A percentile compares a stretch with the other conserved stretches of the same genome.
Evolutionary conservation across 2,329 filamentous ascomycete species (phyloP).

Genomic region (Pseudogymnoascus sp.): DNA sequence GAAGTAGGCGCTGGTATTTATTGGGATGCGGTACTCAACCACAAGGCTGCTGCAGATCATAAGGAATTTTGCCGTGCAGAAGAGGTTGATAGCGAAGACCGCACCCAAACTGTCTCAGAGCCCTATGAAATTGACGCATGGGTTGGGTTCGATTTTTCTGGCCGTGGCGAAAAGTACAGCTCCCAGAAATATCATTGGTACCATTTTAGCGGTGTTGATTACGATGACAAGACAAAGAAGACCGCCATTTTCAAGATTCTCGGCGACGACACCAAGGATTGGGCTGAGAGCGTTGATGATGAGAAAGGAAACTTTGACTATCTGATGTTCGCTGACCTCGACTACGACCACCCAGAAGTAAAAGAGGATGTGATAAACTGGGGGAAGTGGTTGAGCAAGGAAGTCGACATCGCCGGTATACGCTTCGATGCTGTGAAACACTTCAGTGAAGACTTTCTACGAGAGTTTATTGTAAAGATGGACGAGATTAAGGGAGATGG

Average conservation of each 20-base stretch:
- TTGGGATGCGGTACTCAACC: slow-evolving; percentile 66
- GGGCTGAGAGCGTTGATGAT: slow-evolving; percentile 46
- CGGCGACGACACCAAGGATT: slow-evolving; percentile 51
- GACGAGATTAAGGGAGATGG: slow-evolving; percentile 40
- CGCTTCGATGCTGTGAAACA: slow-evolving; percentile 67
- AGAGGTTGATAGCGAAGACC: slow-evolving; percentile 54
- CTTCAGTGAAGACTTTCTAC: slow-evolving; percentile 58
- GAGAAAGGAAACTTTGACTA: slow-evolving; percentile 63
- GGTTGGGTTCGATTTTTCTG: slow-evolving; percentile 58
- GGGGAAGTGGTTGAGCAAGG: slow-evolving; percentile 57
- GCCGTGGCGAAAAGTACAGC: slow-evolving; percentile 51
- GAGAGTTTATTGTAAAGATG: slow-evolving; percentile 52
- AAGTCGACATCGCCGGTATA: slow-evolving; percentile 55
- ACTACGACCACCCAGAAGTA: slow-evolving; percentile 57
- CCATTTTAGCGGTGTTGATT: slow-evolving; percentile 63
- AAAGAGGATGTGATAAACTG: slow-evolving; percentile 55
- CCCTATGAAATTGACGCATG: slow-evolving; percentile 58
- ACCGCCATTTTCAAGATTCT: slow-evolving; percentile 58
- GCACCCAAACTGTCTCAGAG: slow-evolving; percentile 43
- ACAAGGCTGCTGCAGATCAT: slow-evolving; percentile 60
- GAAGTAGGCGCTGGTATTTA: slow-evolving; percentile 48
- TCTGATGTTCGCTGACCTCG: slow-evolving; percentile 64
- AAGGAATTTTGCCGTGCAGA: slow-evolving; percentile 54
- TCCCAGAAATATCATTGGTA: slow-evolving; percentile 55
- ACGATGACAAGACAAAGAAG: slow-evolving; percentile 44